These are phyloP conservation scores for Ophiorrhiza pumila DNA, from an alignment of 257 asterid genomes.

Conservation along the genomic window DNA sequence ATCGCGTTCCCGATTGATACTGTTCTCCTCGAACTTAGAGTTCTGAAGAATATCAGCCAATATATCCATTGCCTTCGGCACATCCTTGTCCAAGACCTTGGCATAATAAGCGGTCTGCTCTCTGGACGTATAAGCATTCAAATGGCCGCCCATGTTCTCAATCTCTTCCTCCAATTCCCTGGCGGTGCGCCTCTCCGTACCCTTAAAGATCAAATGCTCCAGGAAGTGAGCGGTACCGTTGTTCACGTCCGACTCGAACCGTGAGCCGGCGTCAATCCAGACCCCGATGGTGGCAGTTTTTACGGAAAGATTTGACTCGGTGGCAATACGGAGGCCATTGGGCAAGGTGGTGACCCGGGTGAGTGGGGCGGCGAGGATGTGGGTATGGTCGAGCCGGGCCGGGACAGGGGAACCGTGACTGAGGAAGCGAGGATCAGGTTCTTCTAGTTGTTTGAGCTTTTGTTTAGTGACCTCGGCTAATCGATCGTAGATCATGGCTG, in stretches of 20 bases:
- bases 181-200: constrained; percentile 68
- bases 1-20: constrained; percentile 77
- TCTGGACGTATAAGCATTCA: constrained; percentile 90
- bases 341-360: constrained; percentile 85
- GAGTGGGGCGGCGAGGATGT: constrained; percentile 63
- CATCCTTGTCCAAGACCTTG: constrained; percentile 62
- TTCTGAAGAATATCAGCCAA: constrained; percentile 84
- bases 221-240: constrained; percentile 92
- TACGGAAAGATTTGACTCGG: constrained; percentile 67
- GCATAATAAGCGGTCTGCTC: constrained; percentile 95
- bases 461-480: constrained; percentile 66
- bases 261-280: constrained; percentile 91
- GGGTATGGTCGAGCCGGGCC: constrained; percentile 46
- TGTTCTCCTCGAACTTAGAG: constrained; percentile 61
- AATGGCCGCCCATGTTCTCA: constrained; percentile 96
- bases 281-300: constrained; percentile 88
- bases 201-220: constrained; percentile 97
- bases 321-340: constrained; percentile 81
- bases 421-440: constrained; percentile 70
- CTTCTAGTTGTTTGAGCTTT: constrained; percentile 54
- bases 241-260: constrained; percentile 75
- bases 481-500: constrained; percentile 80
- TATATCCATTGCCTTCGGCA: constrained; percentile 65
- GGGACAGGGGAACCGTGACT: constrained; percentile 71
- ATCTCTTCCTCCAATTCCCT: constrained; percentile 86